Percentiles rank a stretch among this genome's conserved stretches.
Evolutionary conservation across 352 stramenopile genomes (phyloP).

Genomic region (Phytophthora pini): DNA sequence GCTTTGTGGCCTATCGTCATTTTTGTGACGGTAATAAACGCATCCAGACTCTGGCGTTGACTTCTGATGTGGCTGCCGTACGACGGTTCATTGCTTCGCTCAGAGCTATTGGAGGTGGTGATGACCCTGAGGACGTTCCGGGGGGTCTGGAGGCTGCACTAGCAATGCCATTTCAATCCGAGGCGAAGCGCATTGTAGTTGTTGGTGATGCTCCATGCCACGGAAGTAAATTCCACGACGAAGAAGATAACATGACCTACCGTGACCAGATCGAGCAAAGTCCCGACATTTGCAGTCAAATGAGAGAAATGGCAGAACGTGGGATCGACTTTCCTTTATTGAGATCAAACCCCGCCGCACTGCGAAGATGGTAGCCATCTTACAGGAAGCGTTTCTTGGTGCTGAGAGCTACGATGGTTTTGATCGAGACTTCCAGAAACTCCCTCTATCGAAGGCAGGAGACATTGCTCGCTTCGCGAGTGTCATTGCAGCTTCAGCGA

Average conservation of each 20-base stretch:
- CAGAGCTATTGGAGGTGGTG: conserved; percentile 35
- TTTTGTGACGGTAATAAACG: conserved; percentile 41
- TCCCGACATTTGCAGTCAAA: conserved; percentile 44
- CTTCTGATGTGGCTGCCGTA: conserved; percentile 23
- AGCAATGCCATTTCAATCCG: conserved; percentile 31
- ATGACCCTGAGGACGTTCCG: conserved; percentile 47
- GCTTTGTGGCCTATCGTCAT: conserved; percentile 55
- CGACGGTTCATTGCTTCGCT: conserved; percentile 33
- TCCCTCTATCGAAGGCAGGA: conserved; percentile 22
- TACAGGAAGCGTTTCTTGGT: conserved; percentile 32
- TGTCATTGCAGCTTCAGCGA: conserved; percentile 25
- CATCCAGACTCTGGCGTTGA: conserved; percentile 31
- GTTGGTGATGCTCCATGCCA: conserved; percentile 48
- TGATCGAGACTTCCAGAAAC: conserved; percentile 26
- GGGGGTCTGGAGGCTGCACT: conserved; percentile 37
- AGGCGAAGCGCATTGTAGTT: conserved; percentile 44
- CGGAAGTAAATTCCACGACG: conserved; percentile 35
- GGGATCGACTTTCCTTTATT: conserved; percentile 53
- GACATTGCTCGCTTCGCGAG: conserved; percentile 27
- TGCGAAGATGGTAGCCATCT: conserved; percentile 41
- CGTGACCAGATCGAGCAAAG: conserved; percentile 25
- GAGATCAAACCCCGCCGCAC: conserved; percentile 21
- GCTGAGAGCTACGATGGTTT: conserved; percentile 12
- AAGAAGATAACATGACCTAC: conserved; percentile 12
- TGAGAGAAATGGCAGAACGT: conserved; percentile 28